Evolutionary conservation across 345 rosid genomes (phyloP).

Genomic region (Viola odorata): DNA sequence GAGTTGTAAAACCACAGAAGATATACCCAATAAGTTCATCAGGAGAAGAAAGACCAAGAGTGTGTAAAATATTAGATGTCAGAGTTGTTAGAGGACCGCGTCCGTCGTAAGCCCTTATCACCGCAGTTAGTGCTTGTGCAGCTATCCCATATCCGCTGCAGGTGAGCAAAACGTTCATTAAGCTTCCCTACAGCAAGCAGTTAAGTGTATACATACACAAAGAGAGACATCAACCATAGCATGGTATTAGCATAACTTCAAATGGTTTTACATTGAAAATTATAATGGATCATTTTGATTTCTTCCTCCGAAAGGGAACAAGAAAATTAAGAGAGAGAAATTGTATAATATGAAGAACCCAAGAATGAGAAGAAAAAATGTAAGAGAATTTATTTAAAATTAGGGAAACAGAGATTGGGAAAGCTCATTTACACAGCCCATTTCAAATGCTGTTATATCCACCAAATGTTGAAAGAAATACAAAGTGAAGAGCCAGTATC

Average conservation of each 20-base stretch:
- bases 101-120: conserved; percentile 86
- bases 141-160: conserved; percentile 92
- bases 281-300: neutral
- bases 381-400: neutral
- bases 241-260: neutral
- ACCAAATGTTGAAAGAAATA: no score
- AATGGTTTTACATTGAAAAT: neutral
- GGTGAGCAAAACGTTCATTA: conserved; percentile 1
- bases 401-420: neutral
- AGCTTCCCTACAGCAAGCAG: neutral
- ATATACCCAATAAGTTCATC: conserved; percentile 73
- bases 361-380: neutral
- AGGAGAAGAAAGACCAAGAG: conserved; percentile 70
- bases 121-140: conserved; percentile 87
- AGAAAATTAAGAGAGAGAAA: neutral
- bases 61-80: conserved; percentile 49
- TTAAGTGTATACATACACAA: neutral
- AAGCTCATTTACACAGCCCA: neutral
- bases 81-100: conserved; percentile 82
- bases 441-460: no score
- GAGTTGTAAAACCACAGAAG: neutral
- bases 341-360: neutral
- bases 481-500: no score
- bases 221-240: neutral
- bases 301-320: neutral